phyloP scores from a whole-genome alignment of 2,329 filamentous ascomycete species.

The Rhynchosporium secalis region DNA sequence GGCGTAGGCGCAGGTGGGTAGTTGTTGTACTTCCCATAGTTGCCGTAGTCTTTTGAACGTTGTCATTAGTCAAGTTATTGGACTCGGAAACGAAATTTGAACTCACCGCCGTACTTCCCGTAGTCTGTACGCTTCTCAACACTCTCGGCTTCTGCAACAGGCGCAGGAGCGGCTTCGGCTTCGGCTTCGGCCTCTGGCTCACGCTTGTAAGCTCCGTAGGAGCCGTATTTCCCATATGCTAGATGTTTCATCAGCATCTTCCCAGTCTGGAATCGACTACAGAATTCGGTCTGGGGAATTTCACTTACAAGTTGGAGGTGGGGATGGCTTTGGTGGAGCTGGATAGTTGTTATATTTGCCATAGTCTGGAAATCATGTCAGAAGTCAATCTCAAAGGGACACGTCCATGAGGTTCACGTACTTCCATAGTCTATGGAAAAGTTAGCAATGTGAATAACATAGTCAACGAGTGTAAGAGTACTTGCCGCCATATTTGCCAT shows the following conservation, averaged over 20 bases:
- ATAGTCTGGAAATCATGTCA: constrained; percentile 12
- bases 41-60: constrained; percentile 16
- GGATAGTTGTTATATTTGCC: constrained; percentile 18
- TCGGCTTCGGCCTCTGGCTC: constrained; percentile 11
- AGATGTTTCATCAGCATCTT: not conserved
- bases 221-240: constrained; percentile 18
- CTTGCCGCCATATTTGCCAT: constrained; percentile 22
- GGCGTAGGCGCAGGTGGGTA: constrained; percentile 15
- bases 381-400: not conserved
- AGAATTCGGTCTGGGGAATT: not conserved
- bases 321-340: not conserved
- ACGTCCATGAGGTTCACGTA: not conserved
- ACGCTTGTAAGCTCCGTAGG: constrained; percentile 21
- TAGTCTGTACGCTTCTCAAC: constrained; percentile 16
- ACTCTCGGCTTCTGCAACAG: constrained; percentile 7
- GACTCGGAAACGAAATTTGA: not conserved
- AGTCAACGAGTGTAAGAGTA: not conserved
- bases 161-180: constrained; percentile 11
- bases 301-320: not conserved
- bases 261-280: not conserved
- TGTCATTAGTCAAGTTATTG: not conserved
- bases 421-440: constrained; percentile 12
- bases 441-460: not conserved
- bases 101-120: constrained; percentile 21
- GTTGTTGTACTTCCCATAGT: constrained; percentile 20